Percentiles rank a stretch among this genome's conserved stretches.
Evolutionary conservation across 257 asterid genomes (phyloP).

Genomic region (Nyctanthes arbortristis): DNA sequence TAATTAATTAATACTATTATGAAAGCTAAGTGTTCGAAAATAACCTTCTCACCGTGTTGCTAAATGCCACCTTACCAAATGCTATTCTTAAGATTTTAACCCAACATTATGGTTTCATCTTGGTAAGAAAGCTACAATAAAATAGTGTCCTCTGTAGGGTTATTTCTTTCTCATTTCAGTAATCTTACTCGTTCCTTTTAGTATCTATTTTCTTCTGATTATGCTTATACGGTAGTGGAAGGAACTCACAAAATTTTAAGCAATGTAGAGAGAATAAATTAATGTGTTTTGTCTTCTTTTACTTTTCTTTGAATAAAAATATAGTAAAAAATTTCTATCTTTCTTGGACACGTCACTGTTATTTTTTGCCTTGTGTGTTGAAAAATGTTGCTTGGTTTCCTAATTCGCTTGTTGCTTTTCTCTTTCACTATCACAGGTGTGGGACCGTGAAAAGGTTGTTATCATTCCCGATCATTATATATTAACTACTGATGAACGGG

Average conservation of each 20-base stretch:
- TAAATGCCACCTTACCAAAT: neutral
- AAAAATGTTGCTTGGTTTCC: neutral
- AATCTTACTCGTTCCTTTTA: neutral
- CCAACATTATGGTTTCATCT: neutral
- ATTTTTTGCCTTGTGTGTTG: neutral
- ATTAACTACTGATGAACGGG: slow-evolving; percentile 92
- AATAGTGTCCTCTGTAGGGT: neutral
- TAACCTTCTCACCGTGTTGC: neutral
- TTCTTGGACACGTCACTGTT: neutral
- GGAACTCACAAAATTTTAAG: neutral
- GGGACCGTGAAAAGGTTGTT: slow-evolving; percentile 95
- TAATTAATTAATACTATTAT: neutral
- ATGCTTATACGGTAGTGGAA: neutral
- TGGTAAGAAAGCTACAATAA: slow-evolving; percentile 3
- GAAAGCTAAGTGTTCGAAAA: neutral
- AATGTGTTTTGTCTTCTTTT: neutral
- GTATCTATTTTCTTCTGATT: neutral
- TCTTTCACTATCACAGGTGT: slow-evolving; percentile 49
- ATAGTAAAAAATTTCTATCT: neutral
- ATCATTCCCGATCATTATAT: slow-evolving; percentile 93
- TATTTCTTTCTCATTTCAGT: neutral
- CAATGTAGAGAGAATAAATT: neutral
- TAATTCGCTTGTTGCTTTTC: slow-evolving; percentile 14
- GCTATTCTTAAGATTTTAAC: neutral
- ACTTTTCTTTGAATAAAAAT: neutral